Evolutionary conservation across 164 flowering plant species (phyloP).

Genomic region (Nelumbo lutea): DNA sequence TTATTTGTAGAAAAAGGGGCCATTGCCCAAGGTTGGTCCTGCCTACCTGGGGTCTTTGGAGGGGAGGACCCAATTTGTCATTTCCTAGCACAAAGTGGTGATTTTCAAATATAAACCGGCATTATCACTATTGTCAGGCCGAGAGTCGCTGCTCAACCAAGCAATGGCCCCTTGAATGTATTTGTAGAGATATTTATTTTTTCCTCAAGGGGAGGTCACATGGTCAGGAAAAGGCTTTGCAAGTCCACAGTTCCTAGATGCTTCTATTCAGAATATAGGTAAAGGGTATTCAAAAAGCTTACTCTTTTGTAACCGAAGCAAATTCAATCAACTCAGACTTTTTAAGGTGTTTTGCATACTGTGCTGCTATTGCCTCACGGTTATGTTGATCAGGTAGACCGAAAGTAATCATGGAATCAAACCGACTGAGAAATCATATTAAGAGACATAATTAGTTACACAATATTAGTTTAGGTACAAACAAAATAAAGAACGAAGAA

Average conservation of each 20-base stretch:
- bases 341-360: constrained; percentile 86
- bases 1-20: no score
- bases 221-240: neutral
- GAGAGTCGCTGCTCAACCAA: no score
- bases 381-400: constrained; percentile 72
- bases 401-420: constrained; percentile 80
- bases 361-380: constrained; percentile 71
- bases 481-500: neutral
- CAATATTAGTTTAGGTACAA: neutral
- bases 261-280: neutral
- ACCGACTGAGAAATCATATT: constrained; percentile 52
- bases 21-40: no score
- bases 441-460: neutral
- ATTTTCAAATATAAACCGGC: no score
- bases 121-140: no score
- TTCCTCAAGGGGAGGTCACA: neutral
- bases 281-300: constrained; percentile 19
- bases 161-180: no score
- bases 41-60: no score
- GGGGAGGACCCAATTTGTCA: no score
- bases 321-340: constrained; percentile 61
- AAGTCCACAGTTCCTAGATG: neutral
- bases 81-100: no score
- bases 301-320: constrained; percentile 66
- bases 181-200: no score